phyloP scores from a whole-genome alignment of 331 rosid genomes.

The Arachis monticola region DNA sequence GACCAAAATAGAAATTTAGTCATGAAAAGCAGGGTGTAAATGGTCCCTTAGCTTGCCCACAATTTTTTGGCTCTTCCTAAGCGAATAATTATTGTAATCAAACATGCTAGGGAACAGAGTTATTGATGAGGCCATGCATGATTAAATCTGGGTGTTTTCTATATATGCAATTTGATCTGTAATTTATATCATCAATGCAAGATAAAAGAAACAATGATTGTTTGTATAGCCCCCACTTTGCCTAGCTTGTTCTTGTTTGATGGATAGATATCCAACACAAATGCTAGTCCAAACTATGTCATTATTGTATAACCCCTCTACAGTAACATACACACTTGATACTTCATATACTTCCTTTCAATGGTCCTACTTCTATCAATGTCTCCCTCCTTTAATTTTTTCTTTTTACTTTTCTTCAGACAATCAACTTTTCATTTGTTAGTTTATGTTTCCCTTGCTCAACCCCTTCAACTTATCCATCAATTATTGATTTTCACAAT shows the following conservation, averaged over 20 bases:
- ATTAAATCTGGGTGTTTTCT: not conserved
- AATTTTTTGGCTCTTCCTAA: not conserved
- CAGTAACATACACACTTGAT: not conserved
- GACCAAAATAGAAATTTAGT: too few species aligned
- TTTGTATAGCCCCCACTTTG: slow-evolving; percentile 27
- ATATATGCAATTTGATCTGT: not conserved
- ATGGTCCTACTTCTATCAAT: not conserved
- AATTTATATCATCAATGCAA: not conserved
- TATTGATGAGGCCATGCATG: slow-evolving; percentile 14
- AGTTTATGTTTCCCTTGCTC: not conserved
- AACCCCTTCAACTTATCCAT: slow-evolving; percentile 1
- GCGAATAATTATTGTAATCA: slow-evolving; percentile 19
- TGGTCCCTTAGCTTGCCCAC: too few species aligned
- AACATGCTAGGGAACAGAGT: slow-evolving; percentile 26
- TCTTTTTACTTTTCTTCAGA: not conserved
- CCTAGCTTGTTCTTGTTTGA: slow-evolving; percentile 12
- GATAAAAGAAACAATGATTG: slow-evolving; percentile 12
- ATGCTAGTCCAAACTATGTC: not conserved
- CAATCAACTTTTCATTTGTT: too few species aligned
- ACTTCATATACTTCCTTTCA: not conserved
- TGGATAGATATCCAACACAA: not conserved
- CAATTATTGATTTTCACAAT: slow-evolving; percentile 9
- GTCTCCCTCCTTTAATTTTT: not conserved
- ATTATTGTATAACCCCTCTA: slow-evolving; percentile 22
- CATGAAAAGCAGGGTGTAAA: too few species aligned